Percentiles rank a stretch among this genome's conserved stretches.
These are phyloP conservation scores for Globisporangium uncinulatum DNA, from an alignment of 352 stramenopile species.

Conservation along the genomic window DNA sequence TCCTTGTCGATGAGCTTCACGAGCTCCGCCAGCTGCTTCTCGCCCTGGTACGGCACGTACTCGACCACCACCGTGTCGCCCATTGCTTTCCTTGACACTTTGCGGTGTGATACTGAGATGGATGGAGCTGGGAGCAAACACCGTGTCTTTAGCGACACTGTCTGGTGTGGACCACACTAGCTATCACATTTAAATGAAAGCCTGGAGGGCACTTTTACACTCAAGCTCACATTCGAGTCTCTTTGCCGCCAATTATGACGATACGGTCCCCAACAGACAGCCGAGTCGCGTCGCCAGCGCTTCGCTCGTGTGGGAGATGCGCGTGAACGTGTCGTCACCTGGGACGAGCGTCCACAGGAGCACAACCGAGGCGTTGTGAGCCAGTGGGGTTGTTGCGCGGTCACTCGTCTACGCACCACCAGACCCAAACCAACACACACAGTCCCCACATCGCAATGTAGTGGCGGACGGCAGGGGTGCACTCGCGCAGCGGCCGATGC, in stretches of 20 bases:
- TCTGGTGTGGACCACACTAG: too few species aligned
- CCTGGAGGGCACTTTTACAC: too few species aligned
- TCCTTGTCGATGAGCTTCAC: conserved; percentile 94
- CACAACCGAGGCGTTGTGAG: conserved; percentile 14
- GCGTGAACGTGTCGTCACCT: conserved; percentile 36
- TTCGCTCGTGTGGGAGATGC: conserved; percentile 42
- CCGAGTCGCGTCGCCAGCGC: conserved; percentile 13
- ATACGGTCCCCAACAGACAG: conserved; percentile 20
- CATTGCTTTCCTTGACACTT: not conserved
- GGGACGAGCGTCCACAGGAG: conserved; percentile 26
- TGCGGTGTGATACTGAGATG: not conserved
- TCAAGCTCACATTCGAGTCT: too few species aligned
- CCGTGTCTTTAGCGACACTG: too few species aligned
- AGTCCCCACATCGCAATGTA: conserved; percentile 1
- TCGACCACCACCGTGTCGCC: conserved; percentile 18
- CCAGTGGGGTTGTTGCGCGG: conserved; percentile 3
- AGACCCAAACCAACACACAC: too few species aligned
- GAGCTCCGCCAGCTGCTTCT: conserved; percentile 89
- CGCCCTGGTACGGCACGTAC: conserved; percentile 74
- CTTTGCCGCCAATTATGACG: conserved; percentile 53
- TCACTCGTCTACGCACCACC: too few species aligned
- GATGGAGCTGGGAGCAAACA: too few species aligned
- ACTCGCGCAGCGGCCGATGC: conserved; percentile 10
- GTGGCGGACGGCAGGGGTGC: conserved; percentile 8
- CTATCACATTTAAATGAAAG: too few species aligned